phyloP scores from a whole-genome alignment of 176 grass and related monocot genomes.

The Triticum monococcum region DNA sequence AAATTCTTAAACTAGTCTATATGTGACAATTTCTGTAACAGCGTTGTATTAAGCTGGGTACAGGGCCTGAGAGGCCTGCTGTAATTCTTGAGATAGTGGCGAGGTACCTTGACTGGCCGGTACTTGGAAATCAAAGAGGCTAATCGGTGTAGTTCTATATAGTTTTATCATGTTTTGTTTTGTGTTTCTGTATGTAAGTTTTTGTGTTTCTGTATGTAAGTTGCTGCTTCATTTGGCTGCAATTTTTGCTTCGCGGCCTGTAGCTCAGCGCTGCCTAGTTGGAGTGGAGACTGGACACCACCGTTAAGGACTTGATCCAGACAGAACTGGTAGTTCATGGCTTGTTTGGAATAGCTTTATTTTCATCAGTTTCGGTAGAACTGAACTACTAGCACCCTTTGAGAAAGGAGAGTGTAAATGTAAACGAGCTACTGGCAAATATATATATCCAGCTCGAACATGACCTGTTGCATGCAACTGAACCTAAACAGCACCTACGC shows the following conservation, averaged over 20 bases:
- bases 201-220: neutral
- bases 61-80: constrained; percentile 19
- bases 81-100: constrained; percentile 26
- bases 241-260: neutral
- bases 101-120: neutral
- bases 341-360: neutral
- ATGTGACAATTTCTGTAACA: constrained; percentile 33
- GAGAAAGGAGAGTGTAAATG: no score
- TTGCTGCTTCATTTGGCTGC: neutral
- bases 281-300: neutral
- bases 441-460: no score
- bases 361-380: neutral
- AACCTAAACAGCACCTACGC: no score
- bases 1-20: constrained; percentile 40
- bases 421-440: no score
- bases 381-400: neutral
- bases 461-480: no score
- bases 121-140: neutral
- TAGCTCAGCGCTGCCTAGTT: no score
- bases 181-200: neutral
- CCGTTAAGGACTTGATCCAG: neutral
- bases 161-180: neutral
- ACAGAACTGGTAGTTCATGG: neutral
- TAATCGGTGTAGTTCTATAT: no score
- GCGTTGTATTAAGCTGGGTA: constrained; percentile 24